A percentile compares a stretch with the other conserved stretches of the same genome.
These are phyloP conservation scores for Diaporthe nobilis DNA, from an alignment of 2,329 filamentous ascomycete genomes.

Conservation along the genomic window DNA sequence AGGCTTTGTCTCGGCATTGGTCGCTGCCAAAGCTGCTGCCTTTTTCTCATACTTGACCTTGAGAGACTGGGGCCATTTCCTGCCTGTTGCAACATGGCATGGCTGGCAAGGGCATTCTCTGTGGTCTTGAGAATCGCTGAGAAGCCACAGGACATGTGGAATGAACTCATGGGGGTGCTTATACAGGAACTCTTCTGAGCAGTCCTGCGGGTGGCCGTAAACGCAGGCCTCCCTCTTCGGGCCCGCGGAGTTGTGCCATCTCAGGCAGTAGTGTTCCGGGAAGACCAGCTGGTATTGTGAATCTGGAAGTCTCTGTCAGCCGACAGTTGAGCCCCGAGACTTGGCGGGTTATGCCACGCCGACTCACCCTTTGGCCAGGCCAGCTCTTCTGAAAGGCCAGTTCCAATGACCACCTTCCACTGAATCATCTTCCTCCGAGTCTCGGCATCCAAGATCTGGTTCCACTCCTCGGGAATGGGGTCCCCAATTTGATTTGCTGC, in stretches of 20 bases:
- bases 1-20: conserved; percentile 32
- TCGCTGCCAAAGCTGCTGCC: conserved; percentile 28
- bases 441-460: conserved; percentile 25
- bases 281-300: conserved; percentile 38
- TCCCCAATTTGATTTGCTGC: conserved; percentile 28
- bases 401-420: conserved; percentile 38
- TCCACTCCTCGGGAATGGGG: conserved; percentile 33
- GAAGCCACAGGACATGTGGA: conserved; percentile 66
- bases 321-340: background rate
- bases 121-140: conserved; percentile 62
- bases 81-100: conserved; percentile 39
- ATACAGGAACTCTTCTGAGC: conserved; percentile 54
- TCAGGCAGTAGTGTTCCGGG: conserved; percentile 39
- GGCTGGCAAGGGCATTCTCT: conserved; percentile 64
- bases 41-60: conserved; percentile 38
- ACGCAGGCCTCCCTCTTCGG: conserved; percentile 32
- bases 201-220: conserved; percentile 38
- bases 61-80: conserved; percentile 37
- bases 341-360: background rate
- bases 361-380: conserved; percentile 38
- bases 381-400: conserved; percentile 39
- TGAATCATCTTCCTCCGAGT: conserved; percentile 31
- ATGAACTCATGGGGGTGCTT: conserved; percentile 68
- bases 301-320: conserved; percentile 14
- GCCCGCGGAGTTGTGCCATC: conserved; percentile 35